Percentiles rank a stretch among this genome's conserved stretches.
phyloP scores from a whole-genome alignment of 139 green algal species.

The Limnomonas spitsbergensis region DNA sequence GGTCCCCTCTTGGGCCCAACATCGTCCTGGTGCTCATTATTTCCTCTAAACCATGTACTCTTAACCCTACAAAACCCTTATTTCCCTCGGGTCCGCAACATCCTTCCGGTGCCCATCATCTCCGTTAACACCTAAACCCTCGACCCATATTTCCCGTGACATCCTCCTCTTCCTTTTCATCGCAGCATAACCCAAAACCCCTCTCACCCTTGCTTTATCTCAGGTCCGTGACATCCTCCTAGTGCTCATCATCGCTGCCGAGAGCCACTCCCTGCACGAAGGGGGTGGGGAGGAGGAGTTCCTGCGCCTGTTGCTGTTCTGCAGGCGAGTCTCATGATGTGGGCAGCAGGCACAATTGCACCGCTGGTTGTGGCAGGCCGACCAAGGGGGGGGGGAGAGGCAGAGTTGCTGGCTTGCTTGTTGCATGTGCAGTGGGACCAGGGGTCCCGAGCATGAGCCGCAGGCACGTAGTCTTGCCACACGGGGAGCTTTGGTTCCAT shows the following conservation, averaged over 20 bases:
- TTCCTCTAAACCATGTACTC: neutral
- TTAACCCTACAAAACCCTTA: too few species aligned
- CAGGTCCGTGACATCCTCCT: constrained; percentile 46
- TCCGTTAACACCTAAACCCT: neutral
- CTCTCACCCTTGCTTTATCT: too few species aligned
- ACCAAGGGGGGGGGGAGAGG: too few species aligned
- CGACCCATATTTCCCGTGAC: constrained; percentile 20
- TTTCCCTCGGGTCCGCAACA: too few species aligned
- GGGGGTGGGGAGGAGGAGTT: constrained; percentile 35
- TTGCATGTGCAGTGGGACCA: too few species aligned
- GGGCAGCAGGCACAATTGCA: neutral
- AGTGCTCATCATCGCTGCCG: constrained; percentile 46
- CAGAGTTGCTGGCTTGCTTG: too few species aligned
- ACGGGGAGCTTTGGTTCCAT: neutral
- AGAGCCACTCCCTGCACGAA: constrained; percentile 37
- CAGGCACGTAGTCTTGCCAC: neutral
- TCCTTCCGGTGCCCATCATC: too few species aligned
- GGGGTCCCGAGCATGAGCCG: neutral
- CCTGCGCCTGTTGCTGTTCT: constrained; percentile 44
- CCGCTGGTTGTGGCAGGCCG: too few species aligned
- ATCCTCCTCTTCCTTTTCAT: constrained; percentile 51
- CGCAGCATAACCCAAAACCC: too few species aligned
- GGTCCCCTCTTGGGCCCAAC: too few species aligned
- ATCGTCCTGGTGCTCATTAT: too few species aligned
- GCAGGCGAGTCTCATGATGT: constrained; percentile 24